These are phyloP conservation scores for Hansenula sp. DNA, from an alignment of 1,139 yeast genomes.

Conservation along the genomic window DNA sequence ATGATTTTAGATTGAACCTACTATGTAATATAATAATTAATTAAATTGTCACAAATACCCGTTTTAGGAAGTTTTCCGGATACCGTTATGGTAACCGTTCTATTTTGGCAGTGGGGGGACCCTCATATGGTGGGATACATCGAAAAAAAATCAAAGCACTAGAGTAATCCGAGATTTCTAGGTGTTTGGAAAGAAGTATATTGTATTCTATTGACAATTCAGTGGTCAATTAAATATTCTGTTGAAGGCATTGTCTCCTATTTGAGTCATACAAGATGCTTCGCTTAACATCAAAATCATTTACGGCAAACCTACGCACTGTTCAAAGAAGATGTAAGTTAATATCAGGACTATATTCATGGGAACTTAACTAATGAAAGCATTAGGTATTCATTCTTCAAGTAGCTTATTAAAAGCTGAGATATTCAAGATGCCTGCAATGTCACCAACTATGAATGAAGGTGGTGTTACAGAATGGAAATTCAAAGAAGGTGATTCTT, in stretches of 20 bases:
- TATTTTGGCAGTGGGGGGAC: constrained; percentile 2
- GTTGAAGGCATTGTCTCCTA: background rate
- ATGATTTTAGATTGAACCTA: background rate
- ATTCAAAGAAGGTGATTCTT: constrained; percentile 73
- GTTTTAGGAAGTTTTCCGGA: background rate
- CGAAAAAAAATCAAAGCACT: background rate
- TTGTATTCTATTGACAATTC: background rate
- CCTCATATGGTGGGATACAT: constrained; percentile 1
- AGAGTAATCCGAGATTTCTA: background rate
- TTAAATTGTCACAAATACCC: background rate
- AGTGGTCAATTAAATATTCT: no score
- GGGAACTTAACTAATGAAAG: no score
- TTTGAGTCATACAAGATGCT: background rate
- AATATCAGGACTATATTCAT: no score
- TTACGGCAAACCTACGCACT: background rate
- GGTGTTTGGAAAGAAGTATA: background rate
- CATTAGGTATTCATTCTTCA: constrained; percentile 20
- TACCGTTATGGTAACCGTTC: background rate
- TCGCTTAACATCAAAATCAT: constrained; percentile 1
- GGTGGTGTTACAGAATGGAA: constrained; percentile 98
- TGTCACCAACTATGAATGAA: constrained; percentile 98
- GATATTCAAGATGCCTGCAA: constrained; percentile 89
- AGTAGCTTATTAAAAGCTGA: constrained; percentile 35
- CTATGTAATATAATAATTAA: background rate
- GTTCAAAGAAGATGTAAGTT: constrained; percentile 2